Conservation (phyloP, 371 early-diverging fungal genomes). For the Funneliformis caledonium region DNA sequence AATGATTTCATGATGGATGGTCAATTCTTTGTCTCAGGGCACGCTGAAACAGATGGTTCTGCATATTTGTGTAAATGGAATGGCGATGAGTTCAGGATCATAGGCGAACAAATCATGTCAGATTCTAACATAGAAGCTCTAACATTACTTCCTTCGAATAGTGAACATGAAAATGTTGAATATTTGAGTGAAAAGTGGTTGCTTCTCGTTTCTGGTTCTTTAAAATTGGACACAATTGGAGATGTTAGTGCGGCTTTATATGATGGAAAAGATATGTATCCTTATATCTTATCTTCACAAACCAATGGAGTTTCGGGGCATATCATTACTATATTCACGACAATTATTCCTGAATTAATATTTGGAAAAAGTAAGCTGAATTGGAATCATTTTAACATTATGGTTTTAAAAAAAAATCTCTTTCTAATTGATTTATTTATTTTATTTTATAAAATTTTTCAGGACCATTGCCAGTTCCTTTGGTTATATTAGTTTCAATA, state of each 20-base stretch:
- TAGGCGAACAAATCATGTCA: conserved; percentile 17
- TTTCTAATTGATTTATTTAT: not conserved
- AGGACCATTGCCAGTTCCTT: conserved; percentile 58
- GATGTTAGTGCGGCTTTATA: conserved; percentile 69
- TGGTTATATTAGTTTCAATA: conserved; percentile 72
- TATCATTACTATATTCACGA: conserved; percentile 9
- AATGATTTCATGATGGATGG: conserved; percentile 47
- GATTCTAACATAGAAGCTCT: not conserved
- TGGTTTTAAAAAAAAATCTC: not conserved
- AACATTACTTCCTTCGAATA: conserved; percentile 36
- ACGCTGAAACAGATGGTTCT: not conserved
- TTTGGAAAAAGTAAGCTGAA: conserved; percentile 5
- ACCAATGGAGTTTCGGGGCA: conserved; percentile 39
- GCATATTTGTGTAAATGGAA: conserved; percentile 52
- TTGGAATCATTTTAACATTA: not conserved
- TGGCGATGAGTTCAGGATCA: conserved; percentile 46
- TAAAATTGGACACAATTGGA: conserved; percentile 52
- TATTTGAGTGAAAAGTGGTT: conserved; percentile 42
- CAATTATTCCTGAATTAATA: not conserved
- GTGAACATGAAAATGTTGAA: conserved; percentile 18
- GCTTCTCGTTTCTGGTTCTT: conserved; percentile 58
- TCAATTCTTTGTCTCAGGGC: conserved; percentile 53
- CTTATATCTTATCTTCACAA: conserved; percentile 61
- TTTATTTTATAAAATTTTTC: not conserved
- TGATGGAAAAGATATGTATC: conserved; percentile 66